Conservation (phyloP, 805 yeast genomes). For the Monosporozyma aquatica region DNA sequence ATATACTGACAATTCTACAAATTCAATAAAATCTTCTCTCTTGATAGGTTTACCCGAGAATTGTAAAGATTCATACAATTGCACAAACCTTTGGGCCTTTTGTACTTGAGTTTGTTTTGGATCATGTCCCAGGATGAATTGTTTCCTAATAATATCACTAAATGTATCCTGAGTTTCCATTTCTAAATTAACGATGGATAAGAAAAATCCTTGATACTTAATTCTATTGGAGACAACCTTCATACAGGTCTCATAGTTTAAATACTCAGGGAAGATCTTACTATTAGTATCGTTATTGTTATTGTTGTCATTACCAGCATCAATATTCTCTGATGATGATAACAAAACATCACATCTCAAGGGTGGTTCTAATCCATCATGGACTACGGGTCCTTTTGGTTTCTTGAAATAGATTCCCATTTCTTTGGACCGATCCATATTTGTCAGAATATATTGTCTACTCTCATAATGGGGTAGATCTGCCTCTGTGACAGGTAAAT, state of each 20-base stretch:
- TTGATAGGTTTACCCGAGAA: conserved; percentile 56
- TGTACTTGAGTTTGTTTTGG: conserved; percentile 6
- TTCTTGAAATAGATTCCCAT: conserved; percentile 32
- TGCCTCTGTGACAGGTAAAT: conserved; percentile 56
- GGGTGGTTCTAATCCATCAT: conserved; percentile 46
- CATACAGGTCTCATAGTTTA: conserved; percentile 45
- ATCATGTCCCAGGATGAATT: conserved; percentile 14
- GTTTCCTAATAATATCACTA: conserved; percentile 16
- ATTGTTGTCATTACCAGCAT: neutral
- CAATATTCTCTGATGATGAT: too few species aligned
- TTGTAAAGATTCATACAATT: conserved; percentile 56
- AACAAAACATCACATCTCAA: conserved; percentile 22
- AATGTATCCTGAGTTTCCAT: conserved; percentile 22
- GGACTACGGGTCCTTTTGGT: conserved; percentile 38
- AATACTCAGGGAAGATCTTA: conserved; percentile 32
- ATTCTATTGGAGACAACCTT: conserved; percentile 53
- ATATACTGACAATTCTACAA: conserved; percentile 40
- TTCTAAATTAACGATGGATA: conserved; percentile 28
- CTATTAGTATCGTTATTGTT: neutral
- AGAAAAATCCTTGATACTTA: conserved; percentile 38
- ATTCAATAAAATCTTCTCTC: conserved; percentile 49
- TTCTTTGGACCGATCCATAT: conserved; percentile 36
- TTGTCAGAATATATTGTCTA: conserved; percentile 33
- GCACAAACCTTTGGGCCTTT: conserved; percentile 33
- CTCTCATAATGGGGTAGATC: conserved; percentile 45